Conservation (phyloP, 768 basidiomycete species). For the Russula ochroleuca region DNA sequence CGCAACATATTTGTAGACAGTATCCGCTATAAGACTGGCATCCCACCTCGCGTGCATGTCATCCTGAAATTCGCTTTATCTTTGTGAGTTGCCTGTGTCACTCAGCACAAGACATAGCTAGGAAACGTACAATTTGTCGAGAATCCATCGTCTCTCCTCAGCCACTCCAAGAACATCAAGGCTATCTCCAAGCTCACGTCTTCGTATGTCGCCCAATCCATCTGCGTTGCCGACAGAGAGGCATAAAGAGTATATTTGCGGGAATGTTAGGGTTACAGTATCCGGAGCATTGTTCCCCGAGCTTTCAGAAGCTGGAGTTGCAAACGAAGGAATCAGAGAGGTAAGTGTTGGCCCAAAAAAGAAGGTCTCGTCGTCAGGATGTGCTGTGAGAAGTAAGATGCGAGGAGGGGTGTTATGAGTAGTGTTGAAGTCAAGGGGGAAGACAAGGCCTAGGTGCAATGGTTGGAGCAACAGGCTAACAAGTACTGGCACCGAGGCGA, state of each 20-base stretch:
- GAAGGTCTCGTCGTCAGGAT: constrained; percentile 92
- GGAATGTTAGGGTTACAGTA: background rate
- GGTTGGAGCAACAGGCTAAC: constrained; percentile 12
- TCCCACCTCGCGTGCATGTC: constrained; percentile 69
- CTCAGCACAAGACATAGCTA: background rate
- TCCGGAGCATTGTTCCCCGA: background rate
- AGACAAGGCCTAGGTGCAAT: background rate
- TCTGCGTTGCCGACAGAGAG: constrained; percentile 77
- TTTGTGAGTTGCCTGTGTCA: constrained; percentile 27
- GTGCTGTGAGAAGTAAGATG: constrained; percentile 77
- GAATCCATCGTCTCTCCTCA: constrained; percentile 48
- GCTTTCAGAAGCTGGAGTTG: background rate
- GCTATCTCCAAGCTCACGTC: constrained; percentile 55
- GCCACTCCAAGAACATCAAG: constrained; percentile 65
- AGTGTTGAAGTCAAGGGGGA: background rate
- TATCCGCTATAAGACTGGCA: constrained; percentile 49
- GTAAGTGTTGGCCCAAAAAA: constrained; percentile 88
- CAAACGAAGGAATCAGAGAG: constrained; percentile 38
- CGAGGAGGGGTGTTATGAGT: constrained; percentile 9
- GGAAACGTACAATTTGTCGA: constrained; percentile 60
- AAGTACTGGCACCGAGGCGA: constrained; percentile 10
- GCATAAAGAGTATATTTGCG: constrained; percentile 58
- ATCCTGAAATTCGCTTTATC: constrained; percentile 63
- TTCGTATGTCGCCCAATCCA: constrained; percentile 61
- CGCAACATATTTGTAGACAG: constrained; percentile 55